Evolutionary conservation across 2,329 filamentous ascomycete species (phyloP).

Genomic region (Colletotrichum gigasporum): DNA sequence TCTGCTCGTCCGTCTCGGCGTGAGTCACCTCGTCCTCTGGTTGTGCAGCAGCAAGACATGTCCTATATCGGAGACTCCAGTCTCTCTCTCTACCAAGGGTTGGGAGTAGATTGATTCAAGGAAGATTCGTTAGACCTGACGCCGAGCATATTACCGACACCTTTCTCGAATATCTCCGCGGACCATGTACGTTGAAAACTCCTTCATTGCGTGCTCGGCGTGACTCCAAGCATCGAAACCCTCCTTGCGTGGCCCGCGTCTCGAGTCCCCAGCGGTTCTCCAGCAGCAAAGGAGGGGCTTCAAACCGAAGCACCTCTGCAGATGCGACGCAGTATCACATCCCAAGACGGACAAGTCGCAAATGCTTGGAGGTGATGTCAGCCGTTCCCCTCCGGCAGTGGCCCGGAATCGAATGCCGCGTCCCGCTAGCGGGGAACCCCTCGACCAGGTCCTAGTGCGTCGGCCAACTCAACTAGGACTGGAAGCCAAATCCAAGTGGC

Average conservation of each 20-base stretch:
- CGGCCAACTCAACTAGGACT: neutral
- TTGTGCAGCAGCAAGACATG: neutral
- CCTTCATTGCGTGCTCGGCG: neutral
- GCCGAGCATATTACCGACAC: too few relatives aligned
- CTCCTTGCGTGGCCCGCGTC: neutral
- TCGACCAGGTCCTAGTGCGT: neutral
- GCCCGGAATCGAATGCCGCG: neutral
- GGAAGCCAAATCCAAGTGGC: neutral
- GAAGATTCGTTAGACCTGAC: too few relatives aligned
- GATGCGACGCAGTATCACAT: too few relatives aligned
- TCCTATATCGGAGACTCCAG: neutral
- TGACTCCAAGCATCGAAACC: neutral
- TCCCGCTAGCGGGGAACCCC: neutral
- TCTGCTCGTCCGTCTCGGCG: neutral
- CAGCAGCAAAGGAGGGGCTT: too few relatives aligned
- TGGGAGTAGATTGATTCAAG: too few relatives aligned
- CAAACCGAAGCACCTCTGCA: too few relatives aligned
- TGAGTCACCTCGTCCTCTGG: neutral
- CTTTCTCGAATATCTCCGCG: too few relatives aligned
- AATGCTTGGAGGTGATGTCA: constrained; percentile 1
- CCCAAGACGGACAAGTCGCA: too few relatives aligned
- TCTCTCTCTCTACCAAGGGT: too few relatives aligned
- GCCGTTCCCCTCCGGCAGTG: neutral
- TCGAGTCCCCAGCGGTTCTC: neutral
- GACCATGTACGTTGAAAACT: neutral